A percentile compares a stretch with the other conserved stretches of the same genome.
Evolutionary conservation across 331 rosid genomes (phyloP).

Genomic region (Rhamnella rubrinervis): DNA sequence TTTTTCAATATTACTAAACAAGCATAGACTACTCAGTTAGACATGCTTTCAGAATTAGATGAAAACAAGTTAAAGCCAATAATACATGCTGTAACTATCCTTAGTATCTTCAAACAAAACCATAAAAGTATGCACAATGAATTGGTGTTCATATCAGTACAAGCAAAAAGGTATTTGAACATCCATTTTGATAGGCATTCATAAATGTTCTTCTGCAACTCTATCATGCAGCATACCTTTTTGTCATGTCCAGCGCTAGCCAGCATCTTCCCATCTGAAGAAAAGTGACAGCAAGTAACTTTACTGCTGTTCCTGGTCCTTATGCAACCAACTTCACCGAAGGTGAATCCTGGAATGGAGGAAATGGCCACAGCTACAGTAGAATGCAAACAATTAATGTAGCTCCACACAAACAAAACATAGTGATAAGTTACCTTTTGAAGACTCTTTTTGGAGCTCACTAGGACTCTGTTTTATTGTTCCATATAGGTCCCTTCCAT

Average conservation of each 20-base stretch:
- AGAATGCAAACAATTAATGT: neutral
- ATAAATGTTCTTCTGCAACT: neutral
- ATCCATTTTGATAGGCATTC: conserved; percentile 7
- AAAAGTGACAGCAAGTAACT: conserved; percentile 89
- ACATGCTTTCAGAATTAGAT: neutral
- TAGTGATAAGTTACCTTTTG: conserved; percentile 56
- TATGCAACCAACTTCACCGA: conserved; percentile 68
- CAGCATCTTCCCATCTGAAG: conserved; percentile 84
- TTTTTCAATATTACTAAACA: no score
- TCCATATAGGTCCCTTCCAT: conserved; percentile 72
- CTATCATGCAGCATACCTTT: conserved; percentile 53
- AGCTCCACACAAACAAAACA: neutral
- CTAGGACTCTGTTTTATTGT: conserved; percentile 54
- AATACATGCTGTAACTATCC: neutral
- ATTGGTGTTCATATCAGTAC: neutral
- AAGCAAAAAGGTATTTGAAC: neutral
- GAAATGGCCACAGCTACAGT: conserved; percentile 22
- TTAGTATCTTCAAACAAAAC: neutral
- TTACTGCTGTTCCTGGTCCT: conserved; percentile 74
- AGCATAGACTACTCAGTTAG: no score
- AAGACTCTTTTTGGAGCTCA: conserved; percentile 65
- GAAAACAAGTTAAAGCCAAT: neutral
- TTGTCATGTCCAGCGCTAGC: conserved; percentile 97
- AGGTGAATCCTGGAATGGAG: conserved; percentile 56
- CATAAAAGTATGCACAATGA: neutral